These are phyloP conservation scores for Theobroma cacao DNA, from an alignment of 345 rosid species.

Conservation along the genomic window DNA sequence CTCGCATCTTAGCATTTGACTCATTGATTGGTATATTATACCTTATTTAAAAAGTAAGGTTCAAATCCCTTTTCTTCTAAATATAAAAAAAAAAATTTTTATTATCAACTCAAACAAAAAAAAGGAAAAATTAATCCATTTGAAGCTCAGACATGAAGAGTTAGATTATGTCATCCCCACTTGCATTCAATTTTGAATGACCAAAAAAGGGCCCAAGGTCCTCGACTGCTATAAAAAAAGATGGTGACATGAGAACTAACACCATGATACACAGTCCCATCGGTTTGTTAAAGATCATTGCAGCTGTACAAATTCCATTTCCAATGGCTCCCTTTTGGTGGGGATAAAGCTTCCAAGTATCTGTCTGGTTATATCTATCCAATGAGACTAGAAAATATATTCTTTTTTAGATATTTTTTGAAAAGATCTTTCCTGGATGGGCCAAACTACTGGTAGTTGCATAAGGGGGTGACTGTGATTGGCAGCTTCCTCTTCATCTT, in stretches of 20 bases:
- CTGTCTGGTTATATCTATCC: conserved; percentile 12
- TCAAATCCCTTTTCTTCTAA: too few species aligned
- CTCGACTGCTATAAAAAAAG: conserved; percentile 15
- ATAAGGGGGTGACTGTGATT: conserved; percentile 38
- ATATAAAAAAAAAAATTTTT: too few species aligned
- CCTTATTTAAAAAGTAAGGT: too few species aligned
- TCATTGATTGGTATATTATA: too few species aligned
- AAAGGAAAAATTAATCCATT: neutral
- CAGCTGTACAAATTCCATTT: conserved; percentile 8
- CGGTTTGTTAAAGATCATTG: neutral
- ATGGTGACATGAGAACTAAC: conserved; percentile 43
- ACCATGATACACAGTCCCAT: conserved; percentile 13
- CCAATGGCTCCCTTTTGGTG: conserved; percentile 10
- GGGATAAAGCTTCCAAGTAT: conserved; percentile 12
- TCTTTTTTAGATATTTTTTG: neutral
- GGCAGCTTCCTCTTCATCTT: conserved; percentile 69
- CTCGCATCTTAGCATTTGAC: too few species aligned
- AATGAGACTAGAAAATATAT: neutral
- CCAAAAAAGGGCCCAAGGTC: conserved; percentile 1
- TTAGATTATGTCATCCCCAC: conserved; percentile 22
- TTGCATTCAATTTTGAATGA: conserved; percentile 24
- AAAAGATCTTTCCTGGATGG: neutral
- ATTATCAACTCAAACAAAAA: conserved; percentile 24
- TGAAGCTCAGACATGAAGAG: neutral
- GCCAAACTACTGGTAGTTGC: conserved; percentile 16